Conservation (phyloP, 345 rosid species). For the Psidium guajava region DNA sequence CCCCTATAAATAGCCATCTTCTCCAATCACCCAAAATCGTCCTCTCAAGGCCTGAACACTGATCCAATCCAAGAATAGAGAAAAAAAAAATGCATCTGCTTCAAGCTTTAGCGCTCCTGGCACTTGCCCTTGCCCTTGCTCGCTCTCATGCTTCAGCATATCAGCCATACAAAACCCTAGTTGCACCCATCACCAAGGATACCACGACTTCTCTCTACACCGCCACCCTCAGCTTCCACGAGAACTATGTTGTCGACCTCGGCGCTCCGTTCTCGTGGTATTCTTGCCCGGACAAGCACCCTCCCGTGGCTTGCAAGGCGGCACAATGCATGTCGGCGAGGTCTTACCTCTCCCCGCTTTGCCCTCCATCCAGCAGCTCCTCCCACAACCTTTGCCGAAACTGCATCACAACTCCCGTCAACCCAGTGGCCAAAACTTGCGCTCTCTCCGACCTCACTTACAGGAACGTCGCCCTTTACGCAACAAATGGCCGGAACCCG, state of each 20-base stretch:
- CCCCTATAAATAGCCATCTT: not conserved
- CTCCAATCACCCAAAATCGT: not conserved
- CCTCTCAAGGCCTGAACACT: not conserved
- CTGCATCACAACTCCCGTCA: conserved; percentile 19
- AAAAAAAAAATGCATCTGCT: not conserved
- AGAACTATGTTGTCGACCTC: conserved; percentile 14
- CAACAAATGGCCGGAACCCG: conserved; percentile 7
- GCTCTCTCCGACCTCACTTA: conserved; percentile 4
- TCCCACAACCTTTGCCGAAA: not conserved
- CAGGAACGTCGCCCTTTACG: not conserved
- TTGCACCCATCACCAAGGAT: conserved; percentile 21
- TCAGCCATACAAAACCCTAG: conserved; percentile 4
- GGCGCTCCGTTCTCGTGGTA: conserved; percentile 3
- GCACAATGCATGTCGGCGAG: conserved; percentile 4
- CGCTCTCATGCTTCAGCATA: not conserved
- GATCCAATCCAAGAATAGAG: not conserved
- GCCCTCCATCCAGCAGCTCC: conserved; percentile 3
- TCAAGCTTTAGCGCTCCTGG: not conserved
- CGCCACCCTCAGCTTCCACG: conserved; percentile 11
- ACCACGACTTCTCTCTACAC: conserved; percentile 11
- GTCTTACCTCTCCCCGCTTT: conserved; percentile 5
- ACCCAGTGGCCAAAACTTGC: conserved; percentile 14
- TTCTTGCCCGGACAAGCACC: conserved; percentile 1
- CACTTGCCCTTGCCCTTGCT: not conserved
- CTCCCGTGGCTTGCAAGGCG: conserved; percentile 5